phyloP scores from a whole-genome alignment of 1,139 yeast species.

The Diutina mesorugosa region DNA sequence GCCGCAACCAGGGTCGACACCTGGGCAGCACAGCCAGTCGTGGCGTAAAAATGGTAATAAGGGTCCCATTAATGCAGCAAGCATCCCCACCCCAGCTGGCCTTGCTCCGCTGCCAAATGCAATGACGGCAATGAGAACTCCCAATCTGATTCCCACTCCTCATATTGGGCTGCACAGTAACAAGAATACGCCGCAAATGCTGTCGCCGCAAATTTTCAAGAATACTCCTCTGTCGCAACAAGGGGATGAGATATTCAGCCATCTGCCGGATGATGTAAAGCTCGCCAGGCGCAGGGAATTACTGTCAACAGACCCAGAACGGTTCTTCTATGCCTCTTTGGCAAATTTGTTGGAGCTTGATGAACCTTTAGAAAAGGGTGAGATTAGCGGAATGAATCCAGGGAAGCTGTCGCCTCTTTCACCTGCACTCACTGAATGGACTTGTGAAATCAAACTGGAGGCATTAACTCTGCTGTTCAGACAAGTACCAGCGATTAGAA shows the following conservation, averaged over 20 bases:
- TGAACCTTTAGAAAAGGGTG: conserved; percentile 10
- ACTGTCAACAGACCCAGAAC: conserved; percentile 32
- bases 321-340: conserved; percentile 37
- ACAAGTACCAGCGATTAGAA: conserved; percentile 21
- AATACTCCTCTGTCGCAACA: conserved; percentile 6
- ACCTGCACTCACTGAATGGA: conserved; percentile 26
- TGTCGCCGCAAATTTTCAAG: conserved; percentile 20
- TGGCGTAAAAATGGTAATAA: not conserved
- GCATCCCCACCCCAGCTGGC: conserved; percentile 29
- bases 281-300: conserved; percentile 33
- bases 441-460: conserved; percentile 30
- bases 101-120: conserved; percentile 17
- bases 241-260: conserved; percentile 13
- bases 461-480: conserved; percentile 34
- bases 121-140: conserved; percentile 21
- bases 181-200: conserved; percentile 29
- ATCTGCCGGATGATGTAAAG: conserved; percentile 16
- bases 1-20: conserved; percentile 5
- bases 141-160: conserved; percentile 33
- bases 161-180: conserved; percentile 23
- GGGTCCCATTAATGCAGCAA: conserved; percentile 10
- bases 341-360: conserved; percentile 37
- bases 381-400: conserved; percentile 13
- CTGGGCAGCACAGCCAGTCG: not conserved
- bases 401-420: conserved; percentile 16